Percentiles rank a stretch among this genome's conserved stretches.
Conservation (phyloP, 805 yeast species). For the Cyberlindnera nakhonratchasimensis region DNA sequence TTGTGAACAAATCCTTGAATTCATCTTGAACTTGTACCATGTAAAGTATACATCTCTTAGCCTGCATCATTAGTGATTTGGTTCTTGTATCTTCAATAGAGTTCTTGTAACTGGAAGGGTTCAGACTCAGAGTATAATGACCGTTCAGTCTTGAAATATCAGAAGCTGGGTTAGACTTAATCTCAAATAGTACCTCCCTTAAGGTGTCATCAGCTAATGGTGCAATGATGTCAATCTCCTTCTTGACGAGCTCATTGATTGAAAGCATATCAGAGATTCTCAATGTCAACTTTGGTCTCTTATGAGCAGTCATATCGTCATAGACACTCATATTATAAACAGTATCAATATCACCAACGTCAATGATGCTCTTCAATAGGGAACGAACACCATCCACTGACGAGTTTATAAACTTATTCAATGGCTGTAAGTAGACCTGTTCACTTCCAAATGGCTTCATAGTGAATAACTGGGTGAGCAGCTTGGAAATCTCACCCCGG, state of each 20-base stretch:
- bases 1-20: constrained; percentile 61
- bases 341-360: constrained; percentile 52
- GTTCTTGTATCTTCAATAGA: constrained; percentile 51
- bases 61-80: constrained; percentile 63
- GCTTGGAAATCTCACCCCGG: constrained; percentile 51
- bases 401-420: constrained; percentile 65
- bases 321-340: constrained; percentile 60
- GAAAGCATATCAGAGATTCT: constrained; percentile 44
- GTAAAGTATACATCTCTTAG: constrained; percentile 77
- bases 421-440: constrained; percentile 71
- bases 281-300: constrained; percentile 44
- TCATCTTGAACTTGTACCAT: constrained; percentile 77
- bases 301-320: constrained; percentile 63
- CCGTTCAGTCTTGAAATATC: constrained; percentile 49
- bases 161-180: constrained; percentile 42
- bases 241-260: constrained; percentile 41
- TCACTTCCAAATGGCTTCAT: constrained; percentile 62
- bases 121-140: constrained; percentile 53
- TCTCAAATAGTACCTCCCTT: constrained; percentile 38
- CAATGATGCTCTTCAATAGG: constrained; percentile 46
- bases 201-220: constrained; percentile 54
- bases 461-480: constrained; percentile 60
- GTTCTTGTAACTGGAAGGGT: constrained; percentile 48
- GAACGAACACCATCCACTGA: constrained; percentile 45
- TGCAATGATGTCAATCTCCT: constrained; percentile 41